Conservation (phyloP, 1,284 basidiomycete genomes). For the Sporisorium scitamineum region DNA sequence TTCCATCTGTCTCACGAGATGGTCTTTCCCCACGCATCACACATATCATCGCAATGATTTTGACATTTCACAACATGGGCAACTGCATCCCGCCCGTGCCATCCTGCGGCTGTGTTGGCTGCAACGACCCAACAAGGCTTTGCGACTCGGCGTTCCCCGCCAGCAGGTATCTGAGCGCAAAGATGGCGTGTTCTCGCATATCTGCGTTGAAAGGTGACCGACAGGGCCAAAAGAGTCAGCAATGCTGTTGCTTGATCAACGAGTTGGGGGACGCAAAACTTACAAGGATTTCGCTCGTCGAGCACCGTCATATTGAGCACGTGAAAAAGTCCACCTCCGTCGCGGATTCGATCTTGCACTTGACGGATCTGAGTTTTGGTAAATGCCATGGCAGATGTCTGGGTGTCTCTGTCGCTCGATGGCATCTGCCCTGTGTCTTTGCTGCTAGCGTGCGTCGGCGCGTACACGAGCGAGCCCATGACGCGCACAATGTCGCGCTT, state of each 20-base stretch:
- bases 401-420: neutral
- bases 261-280: constrained; percentile 10
- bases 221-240: neutral
- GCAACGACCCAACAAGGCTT: constrained; percentile 44
- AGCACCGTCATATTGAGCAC: constrained; percentile 63
- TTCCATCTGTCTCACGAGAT: neutral
- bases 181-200: constrained; percentile 66
- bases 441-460: neutral
- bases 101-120: constrained; percentile 28
- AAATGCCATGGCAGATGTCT: neutral
- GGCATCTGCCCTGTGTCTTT: neutral
- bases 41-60: neutral
- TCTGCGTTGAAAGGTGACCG: constrained; percentile 42
- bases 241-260: neutral
- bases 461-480: constrained; percentile 46
- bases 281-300: constrained; percentile 62
- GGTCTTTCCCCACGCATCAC: neutral
- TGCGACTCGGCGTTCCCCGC: constrained; percentile 59
- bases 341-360: constrained; percentile 62
- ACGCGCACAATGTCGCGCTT: constrained; percentile 62
- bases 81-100: constrained; percentile 9
- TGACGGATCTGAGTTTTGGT: constrained; percentile 26
- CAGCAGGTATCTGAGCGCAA: constrained; percentile 61
- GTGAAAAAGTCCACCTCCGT: constrained; percentile 57
- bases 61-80: constrained; percentile 22